phyloP scores from a whole-genome alignment of 192 early-diverging fungal genomes.

The Backusella luteola region DNA sequence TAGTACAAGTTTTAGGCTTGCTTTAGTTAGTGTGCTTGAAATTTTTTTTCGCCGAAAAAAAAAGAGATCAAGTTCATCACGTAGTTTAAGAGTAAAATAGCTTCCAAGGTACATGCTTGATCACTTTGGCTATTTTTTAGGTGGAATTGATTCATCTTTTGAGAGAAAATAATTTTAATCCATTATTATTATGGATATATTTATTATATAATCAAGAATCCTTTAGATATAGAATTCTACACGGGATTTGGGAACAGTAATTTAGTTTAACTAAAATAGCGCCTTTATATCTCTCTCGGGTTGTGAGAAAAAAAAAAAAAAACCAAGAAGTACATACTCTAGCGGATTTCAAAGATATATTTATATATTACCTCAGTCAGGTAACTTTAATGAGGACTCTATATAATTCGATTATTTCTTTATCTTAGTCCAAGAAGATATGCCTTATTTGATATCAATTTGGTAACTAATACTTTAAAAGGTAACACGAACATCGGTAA shows the following conservation, averaged over 20 bases:
- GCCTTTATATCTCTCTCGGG: neutral
- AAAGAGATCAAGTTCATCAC: too few species aligned
- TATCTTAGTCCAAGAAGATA: neutral
- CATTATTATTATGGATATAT: neutral
- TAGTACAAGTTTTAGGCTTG: too few species aligned
- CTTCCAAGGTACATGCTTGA: too few species aligned
- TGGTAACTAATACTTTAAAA: neutral
- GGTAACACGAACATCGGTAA: neutral
- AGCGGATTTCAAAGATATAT: neutral
- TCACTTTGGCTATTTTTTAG: neutral
- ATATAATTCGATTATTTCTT: neutral
- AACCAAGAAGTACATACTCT: neutral
- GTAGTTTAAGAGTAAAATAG: too few species aligned
- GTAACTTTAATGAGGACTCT: neutral
- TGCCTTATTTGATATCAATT: neutral
- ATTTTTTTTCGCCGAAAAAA: too few species aligned
- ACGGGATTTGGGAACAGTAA: neutral
- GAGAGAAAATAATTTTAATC: neutral
- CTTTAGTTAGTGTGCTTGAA: too few species aligned
- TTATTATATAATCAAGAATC: conserved; percentile 1
- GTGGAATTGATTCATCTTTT: neutral
- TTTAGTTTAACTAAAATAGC: neutral
- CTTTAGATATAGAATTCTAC: neutral
- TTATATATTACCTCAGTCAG: neutral
- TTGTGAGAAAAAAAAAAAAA: neutral